A percentile compares a stretch with the other conserved stretches of the same genome.
phyloP scores from a whole-genome alignment of 192 early-diverging fungal genomes.

The Kickxella alabastrina region DNA sequence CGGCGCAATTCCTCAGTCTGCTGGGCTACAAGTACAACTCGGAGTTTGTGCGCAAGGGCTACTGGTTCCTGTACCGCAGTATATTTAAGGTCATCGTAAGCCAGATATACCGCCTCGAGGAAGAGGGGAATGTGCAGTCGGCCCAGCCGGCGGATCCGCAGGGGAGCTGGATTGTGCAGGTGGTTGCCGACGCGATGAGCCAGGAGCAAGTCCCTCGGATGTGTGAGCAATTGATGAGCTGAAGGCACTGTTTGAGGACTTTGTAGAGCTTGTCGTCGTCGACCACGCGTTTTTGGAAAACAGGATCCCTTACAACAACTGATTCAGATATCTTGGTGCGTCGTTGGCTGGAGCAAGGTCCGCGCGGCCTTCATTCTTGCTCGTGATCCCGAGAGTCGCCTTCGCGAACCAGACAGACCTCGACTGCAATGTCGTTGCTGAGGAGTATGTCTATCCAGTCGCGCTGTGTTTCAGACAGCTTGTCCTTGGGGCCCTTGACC shows the following conservation, averaged over 20 bases:
- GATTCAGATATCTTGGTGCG: too few species aligned
- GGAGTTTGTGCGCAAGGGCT: conserved; percentile 63
- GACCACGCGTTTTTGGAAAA: conserved; percentile 52
- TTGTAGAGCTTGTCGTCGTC: conserved; percentile 53
- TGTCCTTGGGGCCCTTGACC: conserved; percentile 71
- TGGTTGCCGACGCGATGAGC: conserved; percentile 48
- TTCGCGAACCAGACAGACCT: conserved; percentile 58
- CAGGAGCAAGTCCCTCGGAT: conserved; percentile 51
- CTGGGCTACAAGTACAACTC: conserved; percentile 72
- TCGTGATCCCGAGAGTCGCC: conserved; percentile 28
- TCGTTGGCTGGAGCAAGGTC: too few species aligned
- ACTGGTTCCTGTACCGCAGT: conserved; percentile 57
- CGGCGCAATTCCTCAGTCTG: conserved; percentile 62
- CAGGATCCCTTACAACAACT: conserved; percentile 43
- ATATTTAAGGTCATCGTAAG: conserved; percentile 57
- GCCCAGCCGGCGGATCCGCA: conserved; percentile 45
- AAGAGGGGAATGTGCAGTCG: conserved; percentile 49
- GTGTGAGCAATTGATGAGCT: conserved; percentile 54
- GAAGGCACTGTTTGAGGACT: conserved; percentile 50
- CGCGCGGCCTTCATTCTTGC: not conserved
- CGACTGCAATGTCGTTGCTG: conserved; percentile 53
- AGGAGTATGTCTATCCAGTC: conserved; percentile 67
- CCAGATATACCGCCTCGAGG: conserved; percentile 55
- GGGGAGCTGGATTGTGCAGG: conserved; percentile 62
- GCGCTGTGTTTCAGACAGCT: conserved; percentile 62